Base-by-base conservation (phyloP, 1,284 basidiomycete genomes). In the Sanghuangporus baumii region DNA sequence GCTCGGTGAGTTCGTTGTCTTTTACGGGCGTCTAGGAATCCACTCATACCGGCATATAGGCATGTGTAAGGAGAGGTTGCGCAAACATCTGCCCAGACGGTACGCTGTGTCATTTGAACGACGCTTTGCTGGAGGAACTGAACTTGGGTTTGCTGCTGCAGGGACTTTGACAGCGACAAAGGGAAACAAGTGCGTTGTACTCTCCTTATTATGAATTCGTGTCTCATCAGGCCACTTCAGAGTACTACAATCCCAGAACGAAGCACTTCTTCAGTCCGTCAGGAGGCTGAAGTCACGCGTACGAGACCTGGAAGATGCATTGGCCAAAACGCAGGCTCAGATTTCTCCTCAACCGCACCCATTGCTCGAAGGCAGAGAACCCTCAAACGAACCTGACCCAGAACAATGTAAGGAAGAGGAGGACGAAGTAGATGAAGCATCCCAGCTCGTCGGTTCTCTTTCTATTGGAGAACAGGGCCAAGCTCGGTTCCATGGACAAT, bases 41-140 rank as follows among this genome's bases (percentile, higher is more conserved):
- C 6, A 20, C 41, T 63, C 50, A 59, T 43, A 8, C 34, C n/a
- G 23, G 34, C 31, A 12, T 59, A 20, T 78, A 81, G 67, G 80
- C 82, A 43, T 84, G 82, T 67, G 74, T 81, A 37, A 77, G 79
- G 57, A 75, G 82, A 60, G 81, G 81, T 60, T 84, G 82, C 66
- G 72, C 80, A 43, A 70, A 73, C n/a, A 78, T 84, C 34, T 84
- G 82, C 69, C 82, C 81, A 9, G 76, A 81, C 61, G 79, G 81
- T 79, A 61, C 46, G 72, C 66, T 6, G 47, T 47, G 60, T n/a
- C 38, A 16, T 20, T 20, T 36, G 26, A 31, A 31, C 50, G 12
- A 18, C n/a, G 12, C 36, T 54, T 6, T 38, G 60, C 12, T 26
- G 31, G 31, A 37, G 8, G 34, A 14, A 5, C 3, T 18, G 16